Evolutionary conservation across 805 yeast genomes (phyloP), one percentile per base, ranked within the genome.

Genomic region (Candida railenensis): DNA sequence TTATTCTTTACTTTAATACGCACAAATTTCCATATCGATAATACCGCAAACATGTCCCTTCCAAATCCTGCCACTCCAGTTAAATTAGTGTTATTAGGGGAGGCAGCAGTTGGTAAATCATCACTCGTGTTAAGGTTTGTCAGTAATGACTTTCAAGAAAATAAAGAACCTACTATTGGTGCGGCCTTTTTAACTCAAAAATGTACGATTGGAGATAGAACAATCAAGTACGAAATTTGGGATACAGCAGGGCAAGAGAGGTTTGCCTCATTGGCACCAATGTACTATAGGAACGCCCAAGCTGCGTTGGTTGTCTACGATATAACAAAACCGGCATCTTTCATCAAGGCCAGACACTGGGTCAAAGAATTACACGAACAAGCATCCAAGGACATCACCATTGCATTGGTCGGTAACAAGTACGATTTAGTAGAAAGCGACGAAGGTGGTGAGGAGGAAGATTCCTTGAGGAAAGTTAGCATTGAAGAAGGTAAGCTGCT

Each of bases 221-320:
- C 94, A 7, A 88, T 92, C 61, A 92, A 94, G 66, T 90, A 89
- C 63, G 96, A 88, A 62, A 89, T 88, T 49, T 88, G 96, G 96
- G 98, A 91, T 64, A 91, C 98, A 12, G 98, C 98, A 2, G 99
- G 99, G 18, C 98, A 92, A 73, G 99, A 92, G 66, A 73, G 99
- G 53, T 92, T 92, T 73, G 97, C 97, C 14, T 84, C 92, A 21
- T 77, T 92, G 59, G 97, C 98, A 1, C 98, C 98, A 22, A 86
- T 92, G 94, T 92, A 92, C 69, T 92, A 92, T 71, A 80, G 99
- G 63, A 92, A 94, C 61, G 97, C 99, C 14, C 97, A 91, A 64
- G 96, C 96, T 22, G 98, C 98, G 0, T 73, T 92, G 51, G 96
- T 94, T 12, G 99, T 92, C 8, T 92, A 92, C 64, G 99, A 92